Percentiles rank a stretch among this genome's conserved stretches.
These are phyloP conservation scores for Hyphopichia buzzinii DNA, from an alignment of 1,139 yeast species.

Conservation along the genomic window DNA sequence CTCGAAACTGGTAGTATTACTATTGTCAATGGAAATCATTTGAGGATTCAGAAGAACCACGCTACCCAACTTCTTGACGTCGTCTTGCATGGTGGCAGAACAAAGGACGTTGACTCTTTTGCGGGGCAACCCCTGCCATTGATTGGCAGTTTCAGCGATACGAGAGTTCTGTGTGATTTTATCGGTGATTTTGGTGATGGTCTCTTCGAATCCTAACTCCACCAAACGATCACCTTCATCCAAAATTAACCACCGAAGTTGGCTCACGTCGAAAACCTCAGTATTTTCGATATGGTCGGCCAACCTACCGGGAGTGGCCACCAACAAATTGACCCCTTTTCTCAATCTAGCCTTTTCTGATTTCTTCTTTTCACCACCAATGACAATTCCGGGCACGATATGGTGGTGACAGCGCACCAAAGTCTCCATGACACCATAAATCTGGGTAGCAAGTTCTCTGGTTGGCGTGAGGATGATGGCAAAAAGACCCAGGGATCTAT, in stretches of 20 bases:
- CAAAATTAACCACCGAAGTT: slow-evolving; percentile 76
- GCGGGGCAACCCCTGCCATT: slow-evolving; percentile 60
- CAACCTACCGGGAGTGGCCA: slow-evolving; percentile 90
- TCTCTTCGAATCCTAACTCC: slow-evolving; percentile 95
- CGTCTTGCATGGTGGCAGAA: slow-evolving; percentile 89
- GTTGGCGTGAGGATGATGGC: slow-evolving; percentile 90
- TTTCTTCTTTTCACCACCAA: slow-evolving; percentile 94
- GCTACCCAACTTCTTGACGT: slow-evolving; percentile 77
- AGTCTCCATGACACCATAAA: slow-evolving; percentile 73
- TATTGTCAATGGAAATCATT: slow-evolving; percentile 48
- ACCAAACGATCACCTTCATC: slow-evolving; percentile 96
- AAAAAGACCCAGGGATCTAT: slow-evolving; percentile 80
- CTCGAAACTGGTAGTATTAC: slow-evolving; percentile 39
- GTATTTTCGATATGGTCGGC: slow-evolving; percentile 94
- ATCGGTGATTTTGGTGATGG: slow-evolving; percentile 71
- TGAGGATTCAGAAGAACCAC: slow-evolving; percentile 70
- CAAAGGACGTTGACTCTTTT: slow-evolving; percentile 78
- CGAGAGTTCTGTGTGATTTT: slow-evolving; percentile 47
- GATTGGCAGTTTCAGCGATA: slow-evolving; percentile 35
- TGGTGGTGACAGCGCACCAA: slow-evolving; percentile 72
- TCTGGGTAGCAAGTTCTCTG: slow-evolving; percentile 91
- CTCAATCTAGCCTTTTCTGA: slow-evolving; percentile 87
- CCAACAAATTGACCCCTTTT: slow-evolving; percentile 84
- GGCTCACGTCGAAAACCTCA: slow-evolving; percentile 59
- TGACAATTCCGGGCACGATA: slow-evolving; percentile 87